phyloP scores from a whole-genome alignment of 2,329 filamentous ascomycete genomes.

The Trichoderma sp. region DNA sequence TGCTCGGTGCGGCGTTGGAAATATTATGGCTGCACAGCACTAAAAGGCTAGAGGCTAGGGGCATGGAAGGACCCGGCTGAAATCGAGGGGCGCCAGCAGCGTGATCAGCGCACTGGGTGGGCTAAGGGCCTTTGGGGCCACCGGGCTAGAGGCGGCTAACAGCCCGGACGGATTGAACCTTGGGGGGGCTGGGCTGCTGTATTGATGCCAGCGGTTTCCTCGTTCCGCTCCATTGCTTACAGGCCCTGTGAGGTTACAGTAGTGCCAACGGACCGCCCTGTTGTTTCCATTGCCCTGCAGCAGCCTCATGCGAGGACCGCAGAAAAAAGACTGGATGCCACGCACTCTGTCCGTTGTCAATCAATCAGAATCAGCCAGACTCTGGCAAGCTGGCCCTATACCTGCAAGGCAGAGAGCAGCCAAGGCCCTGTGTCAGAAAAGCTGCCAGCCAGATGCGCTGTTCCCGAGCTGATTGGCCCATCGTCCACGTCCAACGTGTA shows the following conservation, averaged over 20 bases:
- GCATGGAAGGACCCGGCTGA: slow-evolving; percentile 2
- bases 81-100: slow-evolving; percentile 7
- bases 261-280: not conserved
- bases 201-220: too few relatives aligned
- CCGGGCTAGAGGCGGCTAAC: not conserved
- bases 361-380: not conserved
- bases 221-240: not conserved
- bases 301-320: not conserved
- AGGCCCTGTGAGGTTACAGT: not conserved
- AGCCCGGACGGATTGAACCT: not conserved
- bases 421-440: not conserved
- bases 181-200: not conserved
- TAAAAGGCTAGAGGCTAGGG: not conserved
- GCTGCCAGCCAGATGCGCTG: not conserved
- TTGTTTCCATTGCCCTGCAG: not conserved
- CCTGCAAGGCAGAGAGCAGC: not conserved
- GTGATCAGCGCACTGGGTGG: slow-evolving; percentile 4
- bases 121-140: not conserved
- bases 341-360: not conserved
- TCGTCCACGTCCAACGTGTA: not conserved
- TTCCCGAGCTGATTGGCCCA: not conserved
- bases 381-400: not conserved
- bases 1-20: not conserved
- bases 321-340: not conserved
- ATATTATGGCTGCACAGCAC: not conserved